phyloP scores from a whole-genome alignment of 345 rosid genomes.

The Reutealis trisperma region DNA sequence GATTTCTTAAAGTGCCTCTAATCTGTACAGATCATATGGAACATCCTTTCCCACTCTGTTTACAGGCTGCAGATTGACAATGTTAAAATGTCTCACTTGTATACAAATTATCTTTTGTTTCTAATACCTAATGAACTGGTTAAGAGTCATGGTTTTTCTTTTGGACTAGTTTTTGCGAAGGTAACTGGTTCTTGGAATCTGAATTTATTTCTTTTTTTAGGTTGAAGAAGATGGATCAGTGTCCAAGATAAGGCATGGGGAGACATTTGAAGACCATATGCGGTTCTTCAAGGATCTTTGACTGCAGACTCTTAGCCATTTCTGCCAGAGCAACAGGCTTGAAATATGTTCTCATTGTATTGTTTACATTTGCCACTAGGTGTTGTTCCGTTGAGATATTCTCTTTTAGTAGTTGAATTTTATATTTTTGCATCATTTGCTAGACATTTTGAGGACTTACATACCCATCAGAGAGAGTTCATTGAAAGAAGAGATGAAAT shows the following conservation, averaged over 20 bases:
- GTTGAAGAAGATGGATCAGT: constrained; percentile 86
- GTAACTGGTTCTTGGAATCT: not conserved
- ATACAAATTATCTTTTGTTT: not conserved
- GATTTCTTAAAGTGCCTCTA: too few relatives aligned
- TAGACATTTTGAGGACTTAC: not conserved
- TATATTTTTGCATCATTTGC: not conserved
- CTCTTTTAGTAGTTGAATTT: not conserved
- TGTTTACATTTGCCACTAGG: not conserved
- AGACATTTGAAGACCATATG: constrained; percentile 82
- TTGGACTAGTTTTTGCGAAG: not conserved
- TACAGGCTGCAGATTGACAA: not conserved
- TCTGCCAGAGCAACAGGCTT: not conserved
- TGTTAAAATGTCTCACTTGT: not conserved
- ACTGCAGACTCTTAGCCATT: constrained; percentile 14
- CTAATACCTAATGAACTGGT: not conserved
- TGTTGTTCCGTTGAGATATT: not conserved
- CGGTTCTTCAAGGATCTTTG: constrained; percentile 74
- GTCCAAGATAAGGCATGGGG: constrained; percentile 77
- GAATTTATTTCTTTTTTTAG: constrained; percentile 31
- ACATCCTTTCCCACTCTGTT: not conserved
- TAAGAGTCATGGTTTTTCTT: not conserved
- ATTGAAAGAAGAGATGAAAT: not conserved
- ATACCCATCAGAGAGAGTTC: not conserved
- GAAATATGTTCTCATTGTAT: not conserved
- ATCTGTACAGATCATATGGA: not conserved